Conservation (phyloP, 2,329 filamentous ascomycete species). For the Talaromyces amestolkiae region DNA sequence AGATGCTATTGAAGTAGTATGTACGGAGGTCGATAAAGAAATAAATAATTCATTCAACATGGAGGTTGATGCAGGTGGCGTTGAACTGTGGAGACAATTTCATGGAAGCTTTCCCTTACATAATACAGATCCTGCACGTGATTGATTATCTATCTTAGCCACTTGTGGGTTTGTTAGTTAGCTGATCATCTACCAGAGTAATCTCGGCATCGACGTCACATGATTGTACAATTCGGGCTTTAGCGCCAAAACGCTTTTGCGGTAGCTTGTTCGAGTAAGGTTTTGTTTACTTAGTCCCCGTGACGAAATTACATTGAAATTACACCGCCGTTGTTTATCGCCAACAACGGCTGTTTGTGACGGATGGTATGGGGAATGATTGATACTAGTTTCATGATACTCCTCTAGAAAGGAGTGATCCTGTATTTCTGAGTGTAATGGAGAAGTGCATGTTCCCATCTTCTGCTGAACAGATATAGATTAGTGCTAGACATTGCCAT, state of each 20-base stretch:
- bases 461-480: too few species aligned
- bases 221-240: background rate
- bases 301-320: background rate
- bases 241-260: background rate
- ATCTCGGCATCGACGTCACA: background rate
- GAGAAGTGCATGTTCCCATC: too few species aligned
- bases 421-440: background rate
- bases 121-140: constrained; percentile 1
- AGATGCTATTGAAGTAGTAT: background rate
- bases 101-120: background rate
- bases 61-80: background rate
- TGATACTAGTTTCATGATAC: background rate
- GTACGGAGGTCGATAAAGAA: background rate
- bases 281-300: constrained; percentile 4
- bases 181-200: background rate
- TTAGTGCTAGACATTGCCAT: too few species aligned
- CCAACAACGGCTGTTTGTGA: background rate
- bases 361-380: background rate
- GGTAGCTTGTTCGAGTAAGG: background rate
- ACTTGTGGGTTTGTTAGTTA: background rate
- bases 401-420: too few species aligned
- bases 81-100: constrained; percentile 5
- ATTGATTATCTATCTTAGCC: background rate
- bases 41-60: background rate
- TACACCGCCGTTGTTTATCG: background rate